Conservation (phyloP, 2,329 filamentous ascomycete species). For the Geoglossum cookeanum region DNA sequence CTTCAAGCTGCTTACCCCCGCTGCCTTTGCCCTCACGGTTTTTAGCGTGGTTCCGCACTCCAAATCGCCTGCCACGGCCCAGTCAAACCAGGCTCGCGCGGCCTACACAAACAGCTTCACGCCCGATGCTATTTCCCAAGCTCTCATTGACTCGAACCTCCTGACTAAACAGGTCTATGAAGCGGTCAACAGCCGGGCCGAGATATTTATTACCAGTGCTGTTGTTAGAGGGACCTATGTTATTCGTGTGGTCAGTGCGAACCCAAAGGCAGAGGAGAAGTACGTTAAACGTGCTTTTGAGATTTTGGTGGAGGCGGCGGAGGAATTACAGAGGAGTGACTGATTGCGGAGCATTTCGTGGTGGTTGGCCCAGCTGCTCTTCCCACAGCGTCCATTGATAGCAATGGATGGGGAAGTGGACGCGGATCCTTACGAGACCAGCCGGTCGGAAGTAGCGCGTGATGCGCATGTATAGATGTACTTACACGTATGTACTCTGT, state of each 20-base stretch:
- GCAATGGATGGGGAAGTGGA: no score
- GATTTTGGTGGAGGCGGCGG: slow-evolving; percentile 44
- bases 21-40: slow-evolving; percentile 62
- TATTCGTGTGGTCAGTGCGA: slow-evolving; percentile 64
- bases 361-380: not conserved
- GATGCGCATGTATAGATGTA: no score
- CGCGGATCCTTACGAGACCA: no score
- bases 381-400: no score
- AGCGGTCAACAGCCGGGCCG: slow-evolving; percentile 48
- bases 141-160: slow-evolving; percentile 39
- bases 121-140: slow-evolving; percentile 19
- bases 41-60: slow-evolving; percentile 33
- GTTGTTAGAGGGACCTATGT: slow-evolving; percentile 55
- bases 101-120: slow-evolving; percentile 18
- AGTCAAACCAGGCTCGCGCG: slow-evolving; percentile 16
- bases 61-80: slow-evolving; percentile 4
- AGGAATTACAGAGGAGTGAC: slow-evolving; percentile 25
- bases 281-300: slow-evolving; percentile 58
- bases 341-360: not conserved
- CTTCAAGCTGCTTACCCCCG: slow-evolving; percentile 55
- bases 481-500: no score
- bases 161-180: slow-evolving; percentile 62
- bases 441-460: no score
- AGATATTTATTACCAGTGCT: slow-evolving; percentile 68
- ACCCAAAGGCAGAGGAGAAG: slow-evolving; percentile 47